A percentile compares a stretch with the other conserved stretches of the same genome.
Conservation (phyloP, 1,139 yeast species). For the Candida labiduridarum region DNA sequence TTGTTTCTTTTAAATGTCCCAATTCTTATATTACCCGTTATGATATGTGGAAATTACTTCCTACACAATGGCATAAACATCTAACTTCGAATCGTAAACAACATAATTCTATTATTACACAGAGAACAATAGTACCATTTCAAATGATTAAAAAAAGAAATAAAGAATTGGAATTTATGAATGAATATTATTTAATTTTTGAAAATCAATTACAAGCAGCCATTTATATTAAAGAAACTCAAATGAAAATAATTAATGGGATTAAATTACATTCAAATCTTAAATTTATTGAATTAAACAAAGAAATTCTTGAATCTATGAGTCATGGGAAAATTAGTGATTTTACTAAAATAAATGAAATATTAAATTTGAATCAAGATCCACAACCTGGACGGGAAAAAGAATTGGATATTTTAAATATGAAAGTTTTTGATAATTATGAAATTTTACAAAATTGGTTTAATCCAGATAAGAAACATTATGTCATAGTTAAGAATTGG, state of each 20-base stretch:
- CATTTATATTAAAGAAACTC: constrained; percentile 51
- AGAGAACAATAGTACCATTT: constrained; percentile 17
- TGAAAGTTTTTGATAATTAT: background rate
- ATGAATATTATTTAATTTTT: constrained; percentile 57
- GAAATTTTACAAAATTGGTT: background rate
- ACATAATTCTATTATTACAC: no score
- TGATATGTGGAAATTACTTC: constrained; percentile 44
- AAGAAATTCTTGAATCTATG: constrained; percentile 29
- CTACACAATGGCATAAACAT: constrained; percentile 15
- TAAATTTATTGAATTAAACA: constrained; percentile 37
- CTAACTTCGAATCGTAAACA: no score
- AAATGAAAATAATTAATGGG: constrained; percentile 54
- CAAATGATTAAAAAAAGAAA: constrained; percentile 50
- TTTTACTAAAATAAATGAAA: constrained; percentile 1
- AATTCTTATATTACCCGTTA: constrained; percentile 36
- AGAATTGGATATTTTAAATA: constrained; percentile 15
- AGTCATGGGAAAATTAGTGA: background rate
- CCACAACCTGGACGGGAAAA: no score
- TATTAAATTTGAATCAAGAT: background rate
- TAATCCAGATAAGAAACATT: constrained; percentile 8
- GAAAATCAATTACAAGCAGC: constrained; percentile 50
- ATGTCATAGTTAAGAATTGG: constrained; percentile 40
- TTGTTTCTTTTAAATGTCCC: constrained; percentile 38
- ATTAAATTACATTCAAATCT: constrained; percentile 35
- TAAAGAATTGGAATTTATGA: constrained; percentile 44